Base-by-base conservation (phyloP, 495 filamentous ascomycete species). In the Elaphomyces granulatus region DNA sequence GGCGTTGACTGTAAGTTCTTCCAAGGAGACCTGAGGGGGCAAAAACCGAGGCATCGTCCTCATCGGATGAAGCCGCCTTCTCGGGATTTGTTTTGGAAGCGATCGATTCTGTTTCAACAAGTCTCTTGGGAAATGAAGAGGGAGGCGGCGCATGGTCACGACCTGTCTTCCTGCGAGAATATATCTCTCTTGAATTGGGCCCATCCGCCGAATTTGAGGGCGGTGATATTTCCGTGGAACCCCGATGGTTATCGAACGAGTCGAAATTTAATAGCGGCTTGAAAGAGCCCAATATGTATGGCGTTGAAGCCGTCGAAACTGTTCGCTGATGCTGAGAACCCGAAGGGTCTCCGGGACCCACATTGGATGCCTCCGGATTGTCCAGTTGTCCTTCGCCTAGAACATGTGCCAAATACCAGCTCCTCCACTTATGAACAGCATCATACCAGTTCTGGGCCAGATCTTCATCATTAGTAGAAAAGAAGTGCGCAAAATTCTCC, bases 401-500 rank as follows among this genome's bases (percentile, higher is more conserved):
- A 43, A 67, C 64, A 48, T 80, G 75, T 20, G 83, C 75, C 15
- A 94, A 51, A 53, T 93, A 90, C 86, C 87, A 85, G 56, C 82
- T 87, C 41, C 90, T 67, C 88, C 85, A 95, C 33, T 63, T 60
- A 44, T 90, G 82, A 2, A 92, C 68, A 3, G 69, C 65, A 20
- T 66, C 60, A 52, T 82, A 78, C 65, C 83, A 94, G 19, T 66
- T 59, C 16, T 70, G 64, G 1, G 81, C 82, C 4, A 80, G 54
- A 1, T 64, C 48, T 10, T 67, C 63, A 45, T 94, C 82, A 14
- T 81, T 82, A 6, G 79, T 86, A 32, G 74, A 74, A 59, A 98
- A 93, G 56, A 87, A 94, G 45, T 96, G 88, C 8, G 92, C 78
- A 54, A 83, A 98, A 41, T 87, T 86, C 17, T 82, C 75, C 0